Percentiles rank a stretch among this genome's conserved stretches.
Conservation (phyloP, 371 early-diverging fungal species). For the Zopfochytrium polystomum region DNA sequence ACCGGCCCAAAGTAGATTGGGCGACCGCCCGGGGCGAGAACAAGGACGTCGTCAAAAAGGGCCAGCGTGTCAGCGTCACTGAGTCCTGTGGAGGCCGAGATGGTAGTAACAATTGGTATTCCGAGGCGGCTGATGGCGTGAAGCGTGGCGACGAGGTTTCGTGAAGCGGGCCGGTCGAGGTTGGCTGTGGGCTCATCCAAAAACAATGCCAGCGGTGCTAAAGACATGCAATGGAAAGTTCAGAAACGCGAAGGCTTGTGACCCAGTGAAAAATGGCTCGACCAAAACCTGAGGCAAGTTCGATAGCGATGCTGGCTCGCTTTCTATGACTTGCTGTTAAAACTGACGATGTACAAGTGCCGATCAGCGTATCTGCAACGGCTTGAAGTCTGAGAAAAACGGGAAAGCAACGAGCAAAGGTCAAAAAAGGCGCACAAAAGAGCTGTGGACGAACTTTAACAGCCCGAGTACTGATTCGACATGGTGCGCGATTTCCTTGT, state of each 20-base stretch:
- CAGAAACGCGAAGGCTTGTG: background rate
- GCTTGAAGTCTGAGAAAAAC: slow-evolving; percentile 45
- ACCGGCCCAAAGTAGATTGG: slow-evolving; percentile 72
- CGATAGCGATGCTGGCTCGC: slow-evolving; percentile 74
- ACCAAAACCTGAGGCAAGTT: slow-evolving; percentile 69
- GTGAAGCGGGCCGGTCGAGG: slow-evolving; percentile 63
- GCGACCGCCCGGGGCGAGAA: slow-evolving; percentile 72
- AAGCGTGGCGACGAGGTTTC: slow-evolving; percentile 25
- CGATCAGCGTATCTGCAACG: slow-evolving; percentile 80
- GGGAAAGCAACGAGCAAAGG: background rate
- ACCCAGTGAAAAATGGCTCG: background rate
- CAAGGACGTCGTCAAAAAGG: slow-evolving; percentile 82
- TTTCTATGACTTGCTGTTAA: slow-evolving; percentile 74
- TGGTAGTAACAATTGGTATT: slow-evolving; percentile 78
- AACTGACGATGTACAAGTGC: slow-evolving; percentile 59
- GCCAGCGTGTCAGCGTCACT: slow-evolving; percentile 83
- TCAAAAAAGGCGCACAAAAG: background rate
- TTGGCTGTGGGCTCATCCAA: slow-evolving; percentile 89
- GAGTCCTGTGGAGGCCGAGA: too few relatives aligned
- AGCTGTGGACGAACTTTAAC: slow-evolving; percentile 53
- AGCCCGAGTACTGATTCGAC: slow-evolving; percentile 57
- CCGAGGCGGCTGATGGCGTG: slow-evolving; percentile 21
- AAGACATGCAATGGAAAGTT: slow-evolving; percentile 21
- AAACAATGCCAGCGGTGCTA: slow-evolving; percentile 58
- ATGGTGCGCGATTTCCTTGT: slow-evolving; percentile 48